phyloP scores from a whole-genome alignment of 129 eudicot genomes.

The Helichrysum umbraculigerum region DNA sequence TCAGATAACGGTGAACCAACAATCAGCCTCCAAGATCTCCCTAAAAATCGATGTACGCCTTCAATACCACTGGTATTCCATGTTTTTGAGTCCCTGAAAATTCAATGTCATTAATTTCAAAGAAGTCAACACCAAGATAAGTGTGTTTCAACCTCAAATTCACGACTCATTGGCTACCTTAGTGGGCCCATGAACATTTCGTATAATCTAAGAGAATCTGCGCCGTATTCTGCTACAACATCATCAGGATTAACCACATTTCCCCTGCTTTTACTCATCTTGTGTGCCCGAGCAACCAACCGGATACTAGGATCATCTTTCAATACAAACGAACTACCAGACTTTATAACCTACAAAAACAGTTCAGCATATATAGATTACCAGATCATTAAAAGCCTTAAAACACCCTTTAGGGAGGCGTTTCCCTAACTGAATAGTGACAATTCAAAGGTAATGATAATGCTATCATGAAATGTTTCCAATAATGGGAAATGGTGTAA shows the following conservation, averaged over 20 bases:
- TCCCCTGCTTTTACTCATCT: slow-evolving; percentile 99
- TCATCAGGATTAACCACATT: slow-evolving; percentile 96
- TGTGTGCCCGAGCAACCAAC: slow-evolving; percentile 82
- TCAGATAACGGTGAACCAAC: slow-evolving; percentile 77
- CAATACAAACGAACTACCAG: slow-evolving; percentile 77
- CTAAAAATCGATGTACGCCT: slow-evolving; percentile 96
- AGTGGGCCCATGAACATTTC: slow-evolving; percentile 99
- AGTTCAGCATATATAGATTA: not conserved
- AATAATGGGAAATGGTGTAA: not conserved
- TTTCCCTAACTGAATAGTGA: not conserved
- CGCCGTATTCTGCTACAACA: slow-evolving; percentile 87
- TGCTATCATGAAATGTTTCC: not conserved
- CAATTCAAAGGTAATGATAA: not conserved
- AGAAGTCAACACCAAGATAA: slow-evolving; percentile 15
- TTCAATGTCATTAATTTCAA: slow-evolving; percentile 13
- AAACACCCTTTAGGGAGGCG: not conserved
- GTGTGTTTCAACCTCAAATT: not conserved
- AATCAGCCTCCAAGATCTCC: slow-evolving; percentile 87
- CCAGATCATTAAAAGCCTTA: slow-evolving; percentile 3
- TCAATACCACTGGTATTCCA: slow-evolving; percentile 99
- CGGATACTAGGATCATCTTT: slow-evolving; percentile 75
- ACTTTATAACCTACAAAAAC: slow-evolving; percentile 59
- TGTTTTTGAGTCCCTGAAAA: slow-evolving; percentile 84
- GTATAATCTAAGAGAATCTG: slow-evolving; percentile 92
- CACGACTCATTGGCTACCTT: slow-evolving; percentile 44